These are phyloP conservation scores for Pinus tabuliformis DNA, from an alignment of 75 land plant species.

Conservation along the genomic window DNA sequence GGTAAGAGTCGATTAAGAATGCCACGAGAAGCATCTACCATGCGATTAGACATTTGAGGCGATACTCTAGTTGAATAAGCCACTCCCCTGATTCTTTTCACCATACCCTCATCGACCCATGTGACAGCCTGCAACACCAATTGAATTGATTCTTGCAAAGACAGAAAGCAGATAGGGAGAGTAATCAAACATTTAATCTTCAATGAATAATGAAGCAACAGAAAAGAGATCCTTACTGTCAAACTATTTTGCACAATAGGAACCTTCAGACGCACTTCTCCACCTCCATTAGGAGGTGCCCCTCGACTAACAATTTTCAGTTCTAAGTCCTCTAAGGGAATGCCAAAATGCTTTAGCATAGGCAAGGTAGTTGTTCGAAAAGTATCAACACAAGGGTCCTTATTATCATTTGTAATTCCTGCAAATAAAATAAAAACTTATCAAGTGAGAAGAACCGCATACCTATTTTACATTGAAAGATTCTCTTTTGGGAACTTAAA, in stretches of 20 bases:
- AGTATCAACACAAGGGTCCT: constrained; percentile 95
- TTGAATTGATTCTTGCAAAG: not conserved
- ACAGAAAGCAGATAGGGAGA: not conserved
- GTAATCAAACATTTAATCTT: not conserved
- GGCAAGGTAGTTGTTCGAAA: constrained; percentile 72
- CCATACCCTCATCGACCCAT: constrained; percentile 95
- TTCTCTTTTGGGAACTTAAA: not conserved
- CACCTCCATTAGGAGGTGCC: constrained; percentile 90
- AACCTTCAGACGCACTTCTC: constrained; percentile 71
- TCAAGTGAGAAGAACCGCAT: not conserved
- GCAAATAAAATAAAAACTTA: constrained; percentile 10
- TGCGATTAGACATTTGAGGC: constrained; percentile 67
- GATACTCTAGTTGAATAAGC: constrained; percentile 80
- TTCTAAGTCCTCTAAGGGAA: constrained; percentile 70
- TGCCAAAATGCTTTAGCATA: constrained; percentile 85
- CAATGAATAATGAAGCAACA: not conserved
- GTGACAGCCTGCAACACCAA: constrained; percentile 55
- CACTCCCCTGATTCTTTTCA: constrained; percentile 90
- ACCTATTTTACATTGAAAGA: not conserved
- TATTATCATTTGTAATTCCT: constrained; percentile 95
- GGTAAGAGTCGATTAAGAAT: constrained; percentile 78
- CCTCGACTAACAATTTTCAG: constrained; percentile 83
- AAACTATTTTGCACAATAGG: constrained; percentile 69
- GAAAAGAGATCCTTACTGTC: constrained; percentile 41
- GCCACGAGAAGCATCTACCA: constrained; percentile 87